Evolutionary conservation across 306 rosid genomes (phyloP).

Genomic region (Malus sylvestris): DNA sequence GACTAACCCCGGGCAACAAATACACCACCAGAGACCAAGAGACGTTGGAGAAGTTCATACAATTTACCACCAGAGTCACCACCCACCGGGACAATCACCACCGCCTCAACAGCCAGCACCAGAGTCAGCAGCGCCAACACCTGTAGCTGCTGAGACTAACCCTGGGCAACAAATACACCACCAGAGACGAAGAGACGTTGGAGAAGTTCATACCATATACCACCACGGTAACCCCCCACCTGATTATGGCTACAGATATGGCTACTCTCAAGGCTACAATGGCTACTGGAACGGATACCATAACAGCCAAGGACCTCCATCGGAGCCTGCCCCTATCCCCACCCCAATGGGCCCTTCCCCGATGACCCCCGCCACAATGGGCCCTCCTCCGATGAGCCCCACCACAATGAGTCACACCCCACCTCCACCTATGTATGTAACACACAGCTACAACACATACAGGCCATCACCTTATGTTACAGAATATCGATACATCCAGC

Average conservation of each 20-base stretch:
- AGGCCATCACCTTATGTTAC: constrained; percentile 51
- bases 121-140: constrained; percentile 16
- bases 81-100: constrained; percentile 7
- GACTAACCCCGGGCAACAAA: constrained; percentile 18
- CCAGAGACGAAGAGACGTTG: constrained; percentile 25
- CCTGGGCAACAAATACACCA: constrained; percentile 21
- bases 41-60: constrained; percentile 38
- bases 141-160: constrained; percentile 20
- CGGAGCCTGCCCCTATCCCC: constrained; percentile 11
- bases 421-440: constrained; percentile 29
- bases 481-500: constrained; percentile 50
- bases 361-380: background rate
- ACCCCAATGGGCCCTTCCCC: background rate
- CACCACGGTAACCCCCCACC: constrained; percentile 25
- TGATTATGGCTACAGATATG: constrained; percentile 30
- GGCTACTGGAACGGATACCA: constrained; percentile 32
- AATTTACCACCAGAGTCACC: constrained; percentile 25
- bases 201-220: constrained; percentile 39
- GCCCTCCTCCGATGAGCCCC: background rate
- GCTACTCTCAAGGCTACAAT: constrained; percentile 24
- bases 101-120: constrained; percentile 24
- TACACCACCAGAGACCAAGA: constrained; percentile 22
- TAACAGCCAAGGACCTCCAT: constrained; percentile 26
- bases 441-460: constrained; percentile 62
- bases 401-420: background rate